Evolutionary conservation across 345 rosid species (phyloP).

Genomic region (Noccaea caerulescens): DNA sequence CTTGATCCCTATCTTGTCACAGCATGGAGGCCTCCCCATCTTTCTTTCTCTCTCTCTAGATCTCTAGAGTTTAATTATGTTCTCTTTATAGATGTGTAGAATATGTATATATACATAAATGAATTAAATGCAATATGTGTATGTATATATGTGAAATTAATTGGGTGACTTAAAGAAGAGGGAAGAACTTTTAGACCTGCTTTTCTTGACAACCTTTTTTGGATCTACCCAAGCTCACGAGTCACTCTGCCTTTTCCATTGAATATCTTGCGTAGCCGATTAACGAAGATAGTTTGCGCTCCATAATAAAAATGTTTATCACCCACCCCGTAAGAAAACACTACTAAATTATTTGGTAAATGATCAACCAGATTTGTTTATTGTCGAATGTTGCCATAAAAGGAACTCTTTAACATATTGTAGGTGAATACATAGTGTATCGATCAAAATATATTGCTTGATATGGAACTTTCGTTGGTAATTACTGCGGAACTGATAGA

Average conservation of each 20-base stretch:
- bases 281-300: conserved; percentile 25
- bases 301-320: conserved; percentile 8
- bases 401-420: conserved; percentile 4
- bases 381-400: conserved; percentile 1
- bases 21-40: conserved; percentile 97
- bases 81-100: conserved; percentile 41
- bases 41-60: conserved; percentile 36
- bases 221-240: conserved; percentile 48
- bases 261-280: conserved; percentile 29
- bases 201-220: conserved; percentile 39
- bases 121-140: conserved; percentile 40
- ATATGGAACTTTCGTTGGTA: conserved; percentile 30
- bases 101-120: conserved; percentile 40
- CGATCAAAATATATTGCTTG: background rate
- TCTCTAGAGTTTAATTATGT: conserved; percentile 22
- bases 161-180: conserved; percentile 45
- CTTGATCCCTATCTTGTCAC: conserved; percentile 87
- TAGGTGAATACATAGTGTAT: conserved; percentile 1
- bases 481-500: conserved; percentile 9
- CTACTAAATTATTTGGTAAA: conserved; percentile 21
- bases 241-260: conserved; percentile 42
- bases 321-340: conserved; percentile 12
- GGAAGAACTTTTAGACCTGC: conserved; percentile 44
- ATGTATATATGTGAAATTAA: conserved; percentile 42
- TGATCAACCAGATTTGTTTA: conserved; percentile 5